These are phyloP conservation scores for Panaeolus cyanescens DNA, from an alignment of 768 basidiomycete genomes.

Conservation along the genomic window DNA sequence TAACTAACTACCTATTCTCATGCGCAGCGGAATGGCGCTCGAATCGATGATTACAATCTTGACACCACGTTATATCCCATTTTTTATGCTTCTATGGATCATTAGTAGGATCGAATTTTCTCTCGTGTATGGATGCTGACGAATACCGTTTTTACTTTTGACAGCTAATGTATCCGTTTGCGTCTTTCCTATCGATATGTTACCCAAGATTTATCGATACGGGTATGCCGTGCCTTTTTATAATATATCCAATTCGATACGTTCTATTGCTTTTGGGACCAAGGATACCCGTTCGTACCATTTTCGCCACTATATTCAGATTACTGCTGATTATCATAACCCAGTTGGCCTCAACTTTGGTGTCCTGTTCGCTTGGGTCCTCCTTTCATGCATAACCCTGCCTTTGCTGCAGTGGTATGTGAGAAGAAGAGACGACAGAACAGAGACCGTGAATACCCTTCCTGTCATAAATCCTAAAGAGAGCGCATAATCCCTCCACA, in stretches of 20 bases:
- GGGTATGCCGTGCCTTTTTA: constrained; percentile 76
- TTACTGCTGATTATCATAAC: constrained; percentile 1
- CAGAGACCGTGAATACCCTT: not conserved
- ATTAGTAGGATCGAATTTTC: constrained; percentile 51
- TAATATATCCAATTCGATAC: constrained; percentile 61
- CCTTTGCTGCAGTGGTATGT: constrained; percentile 49
- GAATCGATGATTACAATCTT: constrained; percentile 64
- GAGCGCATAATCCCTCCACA: not conserved
- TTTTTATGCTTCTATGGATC: constrained; percentile 73
- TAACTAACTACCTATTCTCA: too few relatives aligned
- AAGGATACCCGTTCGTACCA: constrained; percentile 51
- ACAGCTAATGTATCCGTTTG: constrained; percentile 65
- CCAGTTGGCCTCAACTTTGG: constrained; percentile 62
- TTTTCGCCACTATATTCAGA: not conserved
- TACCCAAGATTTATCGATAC: constrained; percentile 62
- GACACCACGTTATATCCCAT: constrained; percentile 55
- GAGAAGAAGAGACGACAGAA: constrained; percentile 9
- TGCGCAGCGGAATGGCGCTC: constrained; percentile 57
- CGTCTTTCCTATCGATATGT: constrained; percentile 56
- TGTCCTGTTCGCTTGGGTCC: constrained; percentile 54
- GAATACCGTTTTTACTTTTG: not conserved
- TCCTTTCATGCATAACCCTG: constrained; percentile 55
- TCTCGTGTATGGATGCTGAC: not conserved
- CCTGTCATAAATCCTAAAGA: not conserved
- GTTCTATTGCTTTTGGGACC: constrained; percentile 67